Evolutionary conservation across 768 basidiomycete genomes (phyloP), one percentile per base, ranked within the genome.

Genomic region (Gautieria morchelliformis): DNA sequence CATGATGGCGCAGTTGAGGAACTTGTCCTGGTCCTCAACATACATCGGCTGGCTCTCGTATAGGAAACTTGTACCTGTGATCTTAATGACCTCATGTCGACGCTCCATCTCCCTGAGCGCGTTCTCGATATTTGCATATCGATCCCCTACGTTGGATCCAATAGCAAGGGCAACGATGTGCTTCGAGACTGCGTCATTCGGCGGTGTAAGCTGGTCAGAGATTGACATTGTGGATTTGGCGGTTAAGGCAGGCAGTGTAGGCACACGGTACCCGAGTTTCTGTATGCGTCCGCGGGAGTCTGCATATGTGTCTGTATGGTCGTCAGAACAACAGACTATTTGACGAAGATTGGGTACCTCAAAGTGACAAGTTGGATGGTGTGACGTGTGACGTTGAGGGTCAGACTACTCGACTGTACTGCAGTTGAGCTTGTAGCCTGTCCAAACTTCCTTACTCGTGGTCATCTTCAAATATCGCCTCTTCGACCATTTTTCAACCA

Each of bases 31-130:
- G 58, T 96, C 86, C 11, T 81, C 81, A 44, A 95, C 87, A 67
- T 99, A 98, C 96, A 99, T 98, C 0, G 96, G 91, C 11, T 85
- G 77, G 19, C 88, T 93, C 70, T 97, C 88, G 67, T 97, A 98
- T 73, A 97, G 67, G 70, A 93, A 89, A 66, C 91, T 93, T 1
- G 91, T 93, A 63, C 89, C 78, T 20, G 84, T 69, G 30, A 95
- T 74, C 15, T 64, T 57, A n/a, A 57, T 65, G 2, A 77, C 68
- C 27, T 62, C 62, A 27, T 62, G 61, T 0, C 79, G 80, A 12
- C 69, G 64, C 64, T 91, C 87, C 5, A 97, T 76, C 19, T 85
- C 67, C 17, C 82, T 78, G 7, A 97, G 72, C 0, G 94, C 92
- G 37, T 74, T 71, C 63, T 87, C 85, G 61, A 98, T 87, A 66